These are phyloP conservation scores for Peziza echinospora DNA, from an alignment of 495 filamentous ascomycete genomes.

Conservation along the genomic window DNA sequence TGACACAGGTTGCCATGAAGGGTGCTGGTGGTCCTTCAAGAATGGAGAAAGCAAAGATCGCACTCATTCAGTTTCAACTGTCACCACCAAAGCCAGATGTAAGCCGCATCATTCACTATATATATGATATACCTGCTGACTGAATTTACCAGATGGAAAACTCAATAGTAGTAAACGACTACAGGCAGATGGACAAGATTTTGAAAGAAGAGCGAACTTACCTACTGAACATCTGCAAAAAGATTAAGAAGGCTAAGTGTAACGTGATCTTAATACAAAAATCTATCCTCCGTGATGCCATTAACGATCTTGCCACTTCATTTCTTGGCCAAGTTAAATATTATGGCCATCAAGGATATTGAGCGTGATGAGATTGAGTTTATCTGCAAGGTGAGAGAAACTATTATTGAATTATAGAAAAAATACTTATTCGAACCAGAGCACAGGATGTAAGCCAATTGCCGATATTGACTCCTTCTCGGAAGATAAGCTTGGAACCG, in stretches of 20 bases:
- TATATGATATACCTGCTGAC: constrained; percentile 5
- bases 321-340: constrained; percentile 93
- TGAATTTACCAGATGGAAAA: constrained; percentile 66
- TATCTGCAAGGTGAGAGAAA: constrained; percentile 54
- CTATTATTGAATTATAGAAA: background rate
- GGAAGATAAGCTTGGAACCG: constrained; percentile 93
- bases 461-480: constrained; percentile 97
- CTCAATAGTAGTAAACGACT: constrained; percentile 96
- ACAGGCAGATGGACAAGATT: constrained; percentile 99
- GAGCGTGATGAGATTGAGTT: constrained; percentile 98
- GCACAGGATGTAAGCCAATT: constrained; percentile 93
- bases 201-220: constrained; percentile 97
- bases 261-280: constrained; percentile 98
- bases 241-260: constrained; percentile 99
- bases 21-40: constrained; percentile 72
- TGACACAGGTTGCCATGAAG: constrained; percentile 86
- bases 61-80: constrained; percentile 93
- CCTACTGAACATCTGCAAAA: constrained; percentile 95
- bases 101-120: constrained; percentile 20
- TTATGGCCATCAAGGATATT: constrained; percentile 87
- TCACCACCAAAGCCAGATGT: constrained; percentile 95
- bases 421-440: constrained; percentile 19
- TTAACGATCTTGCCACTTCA: constrained; percentile 89
- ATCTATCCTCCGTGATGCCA: constrained; percentile 88
- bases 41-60: constrained; percentile 95